These are phyloP conservation scores for Pichia scutulata DNA, from an alignment of 805 yeast species.

Conservation along the genomic window DNA sequence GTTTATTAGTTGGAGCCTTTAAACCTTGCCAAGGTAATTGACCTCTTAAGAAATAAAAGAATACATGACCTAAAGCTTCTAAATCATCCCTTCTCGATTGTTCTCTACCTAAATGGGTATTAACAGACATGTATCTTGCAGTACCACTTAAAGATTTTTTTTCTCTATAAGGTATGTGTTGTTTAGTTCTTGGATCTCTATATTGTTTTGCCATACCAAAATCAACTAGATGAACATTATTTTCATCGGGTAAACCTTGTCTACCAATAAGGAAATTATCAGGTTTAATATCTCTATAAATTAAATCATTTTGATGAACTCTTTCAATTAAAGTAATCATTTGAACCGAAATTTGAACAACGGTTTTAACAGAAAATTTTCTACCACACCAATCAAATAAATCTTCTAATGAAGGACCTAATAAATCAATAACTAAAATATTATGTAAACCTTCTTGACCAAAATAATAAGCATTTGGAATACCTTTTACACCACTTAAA, in stretches of 20 bases:
- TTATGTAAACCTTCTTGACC: constrained; percentile 98
- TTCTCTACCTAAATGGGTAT: constrained; percentile 95
- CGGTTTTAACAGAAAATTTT: constrained; percentile 78
- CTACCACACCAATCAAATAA: constrained; percentile 98
- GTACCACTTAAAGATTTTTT: constrained; percentile 94
- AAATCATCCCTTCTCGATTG: constrained; percentile 95
- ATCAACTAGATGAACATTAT: constrained; percentile 82
- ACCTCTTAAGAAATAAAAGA: constrained; percentile 90
- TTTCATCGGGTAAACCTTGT: constrained; percentile 77
- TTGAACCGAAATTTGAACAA: constrained; percentile 88
- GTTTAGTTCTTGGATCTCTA: constrained; percentile 91
- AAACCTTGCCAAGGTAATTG: constrained; percentile 98
- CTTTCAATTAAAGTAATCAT: constrained; percentile 84
- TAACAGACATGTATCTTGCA: constrained; percentile 97
- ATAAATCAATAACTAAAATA: constrained; percentile 84
- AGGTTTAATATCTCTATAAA: constrained; percentile 95
- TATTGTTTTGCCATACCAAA: constrained; percentile 99
- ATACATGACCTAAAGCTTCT: constrained; percentile 94
- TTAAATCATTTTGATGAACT: constrained; percentile 83
- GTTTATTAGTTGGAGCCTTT: constrained; percentile 96
- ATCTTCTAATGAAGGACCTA: constrained; percentile 95
- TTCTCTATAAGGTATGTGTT: constrained; percentile 95
- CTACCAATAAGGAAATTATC: constrained; percentile 93
- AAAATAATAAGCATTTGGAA: constrained; percentile 95
- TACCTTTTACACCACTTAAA: constrained; percentile 71